Evolutionary conservation across 495 filamentous ascomycete genomes (phyloP).

Genomic region (Neurospora sp.): DNA sequence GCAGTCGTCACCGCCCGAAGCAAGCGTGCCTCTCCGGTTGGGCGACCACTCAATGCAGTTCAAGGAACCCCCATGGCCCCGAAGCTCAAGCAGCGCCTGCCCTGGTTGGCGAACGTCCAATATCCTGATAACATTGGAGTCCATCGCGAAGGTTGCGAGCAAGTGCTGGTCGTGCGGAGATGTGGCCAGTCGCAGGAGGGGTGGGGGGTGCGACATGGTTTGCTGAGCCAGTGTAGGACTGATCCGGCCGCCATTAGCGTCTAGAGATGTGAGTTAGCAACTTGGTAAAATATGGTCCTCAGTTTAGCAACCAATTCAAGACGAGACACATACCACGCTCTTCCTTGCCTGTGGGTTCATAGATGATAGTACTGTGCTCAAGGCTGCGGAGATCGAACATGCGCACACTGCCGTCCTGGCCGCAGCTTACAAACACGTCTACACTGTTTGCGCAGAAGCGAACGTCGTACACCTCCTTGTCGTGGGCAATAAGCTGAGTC

Average conservation of each 20-base stretch:
- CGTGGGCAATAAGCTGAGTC: constrained; percentile 95
- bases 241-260: constrained; percentile 40
- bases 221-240: constrained; percentile 60
- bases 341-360: constrained; percentile 85
- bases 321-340: constrained; percentile 56
- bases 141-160: constrained; percentile 89
- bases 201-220: constrained; percentile 70
- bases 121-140: constrained; percentile 86
- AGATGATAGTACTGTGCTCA: constrained; percentile 98
- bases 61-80: constrained; percentile 76
- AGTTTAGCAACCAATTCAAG: no score
- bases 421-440: constrained; percentile 95
- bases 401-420: constrained; percentile 92
- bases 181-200: constrained; percentile 77
- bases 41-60: constrained; percentile 97
- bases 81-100: constrained; percentile 86
- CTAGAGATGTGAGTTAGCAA: constrained; percentile 19
- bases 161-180: constrained; percentile 95
- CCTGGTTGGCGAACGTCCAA: constrained; percentile 95
- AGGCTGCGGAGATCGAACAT: constrained; percentile 98
- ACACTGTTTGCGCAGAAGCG: constrained; percentile 93
- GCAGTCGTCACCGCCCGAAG: constrained; percentile 86
- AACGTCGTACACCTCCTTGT: constrained; percentile 98
- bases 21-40: constrained; percentile 72
- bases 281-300: background rate